Evolutionary conservation across 306 rosid species (phyloP).

Genomic region (Delonix regia): DNA sequence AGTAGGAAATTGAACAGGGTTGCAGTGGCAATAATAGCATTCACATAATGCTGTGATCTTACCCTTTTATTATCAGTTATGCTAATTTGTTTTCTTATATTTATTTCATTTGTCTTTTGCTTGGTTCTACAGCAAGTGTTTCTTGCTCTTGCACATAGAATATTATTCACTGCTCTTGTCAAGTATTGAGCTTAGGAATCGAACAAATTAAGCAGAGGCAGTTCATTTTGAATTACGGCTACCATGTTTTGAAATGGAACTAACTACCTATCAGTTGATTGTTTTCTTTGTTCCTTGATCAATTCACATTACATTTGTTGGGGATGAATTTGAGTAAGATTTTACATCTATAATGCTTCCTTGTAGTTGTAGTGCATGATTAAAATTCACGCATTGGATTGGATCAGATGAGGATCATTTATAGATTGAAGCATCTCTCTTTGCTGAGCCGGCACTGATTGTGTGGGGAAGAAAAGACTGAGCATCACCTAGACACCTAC

Average conservation of each 20-base stretch:
- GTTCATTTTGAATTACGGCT: neutral
- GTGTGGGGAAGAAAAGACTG: neutral
- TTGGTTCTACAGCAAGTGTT: neutral
- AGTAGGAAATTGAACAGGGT: neutral
- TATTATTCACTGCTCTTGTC: neutral
- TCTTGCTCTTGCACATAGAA: conserved; percentile 3
- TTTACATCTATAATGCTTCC: neutral
- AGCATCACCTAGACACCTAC: neutral
- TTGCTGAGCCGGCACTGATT: neutral
- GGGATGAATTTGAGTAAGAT: neutral
- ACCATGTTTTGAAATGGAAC: neutral
- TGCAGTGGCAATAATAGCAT: neutral
- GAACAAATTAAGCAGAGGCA: neutral
- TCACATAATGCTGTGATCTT: neutral
- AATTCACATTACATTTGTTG: neutral
- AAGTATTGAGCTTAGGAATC: neutral
- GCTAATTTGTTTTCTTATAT: neutral
- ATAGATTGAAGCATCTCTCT: neutral
- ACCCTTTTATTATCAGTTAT: neutral
- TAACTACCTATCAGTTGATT: neutral
- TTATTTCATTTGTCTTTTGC: neutral
- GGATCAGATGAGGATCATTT: neutral
- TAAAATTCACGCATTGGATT: neutral
- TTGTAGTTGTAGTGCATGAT: neutral
- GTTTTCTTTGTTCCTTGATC: neutral